These are phyloP conservation scores for Auricularia cornea DNA, from an alignment of 768 basidiomycete species.

Conservation along the genomic window DNA sequence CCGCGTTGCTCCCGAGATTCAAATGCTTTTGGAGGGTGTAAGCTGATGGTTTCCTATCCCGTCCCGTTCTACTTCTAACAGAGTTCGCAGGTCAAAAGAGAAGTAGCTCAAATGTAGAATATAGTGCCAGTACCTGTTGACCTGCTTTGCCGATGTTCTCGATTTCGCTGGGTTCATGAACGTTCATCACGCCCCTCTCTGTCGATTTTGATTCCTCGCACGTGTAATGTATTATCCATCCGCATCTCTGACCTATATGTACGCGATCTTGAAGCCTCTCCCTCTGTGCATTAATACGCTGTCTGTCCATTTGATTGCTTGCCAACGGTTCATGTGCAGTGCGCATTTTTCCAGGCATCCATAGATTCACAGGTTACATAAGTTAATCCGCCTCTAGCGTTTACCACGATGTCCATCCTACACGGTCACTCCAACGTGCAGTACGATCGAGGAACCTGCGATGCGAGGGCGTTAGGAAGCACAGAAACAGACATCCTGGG, in stretches of 20 bases:
- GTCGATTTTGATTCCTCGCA: neutral
- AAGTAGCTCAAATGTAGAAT: neutral
- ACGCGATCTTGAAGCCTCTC: neutral
- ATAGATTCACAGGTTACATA: no score
- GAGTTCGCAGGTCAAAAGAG: neutral
- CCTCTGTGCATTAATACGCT: neutral
- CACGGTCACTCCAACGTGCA: no score
- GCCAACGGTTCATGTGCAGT: no score
- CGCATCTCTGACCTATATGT: neutral
- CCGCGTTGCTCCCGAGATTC: constrained; percentile 78
- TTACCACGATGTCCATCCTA: no score
- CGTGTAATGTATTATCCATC: neutral
- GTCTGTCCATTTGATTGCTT: no score
- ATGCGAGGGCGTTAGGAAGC: no score
- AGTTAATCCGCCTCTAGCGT: no score
- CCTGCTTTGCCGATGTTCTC: neutral
- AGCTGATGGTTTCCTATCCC: constrained; percentile 19
- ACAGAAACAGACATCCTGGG: neutral
- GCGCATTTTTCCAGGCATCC: no score
- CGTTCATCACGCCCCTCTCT: neutral
- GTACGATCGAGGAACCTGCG: neutral
- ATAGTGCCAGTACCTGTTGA: neutral
- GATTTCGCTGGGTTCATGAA: neutral
- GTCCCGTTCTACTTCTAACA: neutral
- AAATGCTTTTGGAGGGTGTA: constrained; percentile 76